phyloP scores from a whole-genome alignment of 345 rosid genomes.

The Lepidium africanum region DNA sequence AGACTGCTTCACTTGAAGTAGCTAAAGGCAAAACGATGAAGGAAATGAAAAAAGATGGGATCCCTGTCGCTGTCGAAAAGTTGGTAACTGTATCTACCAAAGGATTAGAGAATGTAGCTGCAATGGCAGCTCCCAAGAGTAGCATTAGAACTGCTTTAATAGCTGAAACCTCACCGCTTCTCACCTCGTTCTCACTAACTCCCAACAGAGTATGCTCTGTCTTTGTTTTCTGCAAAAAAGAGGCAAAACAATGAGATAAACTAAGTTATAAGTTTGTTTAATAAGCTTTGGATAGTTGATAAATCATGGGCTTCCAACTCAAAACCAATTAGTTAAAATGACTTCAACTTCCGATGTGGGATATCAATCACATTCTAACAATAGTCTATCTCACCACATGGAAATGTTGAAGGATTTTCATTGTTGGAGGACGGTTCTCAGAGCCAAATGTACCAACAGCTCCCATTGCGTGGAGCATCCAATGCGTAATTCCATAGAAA shows the following conservation, averaged over 20 bases:
- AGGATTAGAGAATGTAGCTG: constrained; percentile 92
- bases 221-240: constrained; percentile 53
- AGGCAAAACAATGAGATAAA: neutral
- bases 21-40: constrained; percentile 88
- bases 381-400: constrained; percentile 36
- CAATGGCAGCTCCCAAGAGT: constrained; percentile 66
- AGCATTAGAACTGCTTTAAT: constrained; percentile 60
- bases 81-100: constrained; percentile 87
- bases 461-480: constrained; percentile 50
- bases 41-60: constrained; percentile 93
- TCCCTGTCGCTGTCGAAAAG: constrained; percentile 82
- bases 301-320: no score
- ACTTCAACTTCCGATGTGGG: no score
- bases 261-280: neutral
- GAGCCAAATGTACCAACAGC: constrained; percentile 27
- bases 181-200: constrained; percentile 46
- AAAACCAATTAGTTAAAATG: no score
- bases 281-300: no score
- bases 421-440: constrained; percentile 35
- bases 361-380: no score
- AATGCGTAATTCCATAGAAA: constrained; percentile 38
- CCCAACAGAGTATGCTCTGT: constrained; percentile 63
- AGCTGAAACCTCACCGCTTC: constrained; percentile 40
- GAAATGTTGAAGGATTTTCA: constrained; percentile 38
- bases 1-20: constrained; percentile 91